Base-by-base conservation (phyloP, 2,329 filamentous ascomycete genomes). In the Colletotrichum brevisporum region DNA sequence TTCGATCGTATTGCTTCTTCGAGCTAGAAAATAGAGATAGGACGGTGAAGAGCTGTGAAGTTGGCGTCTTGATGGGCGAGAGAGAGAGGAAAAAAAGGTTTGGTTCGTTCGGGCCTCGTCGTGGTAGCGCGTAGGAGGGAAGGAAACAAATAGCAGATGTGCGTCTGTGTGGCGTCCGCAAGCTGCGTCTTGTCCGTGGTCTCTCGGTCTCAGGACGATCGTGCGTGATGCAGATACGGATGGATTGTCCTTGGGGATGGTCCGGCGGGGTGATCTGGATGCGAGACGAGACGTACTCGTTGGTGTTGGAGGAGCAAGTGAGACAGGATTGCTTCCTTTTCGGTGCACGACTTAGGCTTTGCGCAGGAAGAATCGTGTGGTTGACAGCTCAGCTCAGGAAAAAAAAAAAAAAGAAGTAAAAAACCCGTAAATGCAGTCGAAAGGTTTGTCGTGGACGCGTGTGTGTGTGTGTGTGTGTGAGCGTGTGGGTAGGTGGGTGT, bases 1-100 rank as follows among this genome's bases (percentile, higher is more conserved):
- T 60, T 66, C 55, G 66, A 66, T 51, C 41, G 55, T 69, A 26
- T 60, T 52, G 15, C 66, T 60, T 66, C 54, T 69, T 51, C 21
- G 9, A 55, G 55, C 41, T 55, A 60, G 54, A 48, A 60, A 50
- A 18, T 13, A n/a, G 27, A 54, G 39, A 13, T 15, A 36, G 21
- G n/a, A 61, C 31, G 1, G 15, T 45, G 53, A n/a, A 58, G 13
- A 36, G 63, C 51, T 55, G 57, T 47, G 45, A 18, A 26, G 63
- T 51, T 24, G 54, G 36, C 41, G 43, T 58, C n/a, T 45, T 36
- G 55, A 26, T 52, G 50, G 31, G 65, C 31, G 24, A 58, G 31
- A 36, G 31, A 31, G 27, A 10, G 31, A 36, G 31, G 31, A 10
- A 31, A 36, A 66, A 65, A 21, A 59, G 55, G 55, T 18, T 50